phyloP scores from a whole-genome alignment of 345 rosid genomes.

The Hibiscus trionum region DNA sequence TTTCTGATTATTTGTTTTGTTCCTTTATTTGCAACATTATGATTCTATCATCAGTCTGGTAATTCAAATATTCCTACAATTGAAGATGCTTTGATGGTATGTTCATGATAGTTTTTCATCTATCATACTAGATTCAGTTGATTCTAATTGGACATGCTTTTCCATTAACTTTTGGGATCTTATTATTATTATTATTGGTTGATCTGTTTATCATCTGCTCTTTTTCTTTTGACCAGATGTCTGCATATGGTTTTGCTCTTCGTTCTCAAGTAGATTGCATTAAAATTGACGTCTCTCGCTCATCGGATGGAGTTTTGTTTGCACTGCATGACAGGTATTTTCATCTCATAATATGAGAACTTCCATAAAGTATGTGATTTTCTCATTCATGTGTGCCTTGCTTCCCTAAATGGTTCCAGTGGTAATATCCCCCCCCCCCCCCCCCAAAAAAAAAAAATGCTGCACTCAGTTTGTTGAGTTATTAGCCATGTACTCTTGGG shows the following conservation, averaged over 20 bases:
- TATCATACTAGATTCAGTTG: not conserved
- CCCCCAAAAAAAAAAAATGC: not conserved
- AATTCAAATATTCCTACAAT: constrained; percentile 49
- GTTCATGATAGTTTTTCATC: not conserved
- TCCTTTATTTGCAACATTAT: too few relatives aligned
- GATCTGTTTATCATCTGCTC: constrained; percentile 7
- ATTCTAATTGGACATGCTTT: not conserved
- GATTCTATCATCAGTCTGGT: not conserved
- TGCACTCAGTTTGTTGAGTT: not conserved
- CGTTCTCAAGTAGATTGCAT: constrained; percentile 78
- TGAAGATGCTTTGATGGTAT: constrained; percentile 78
- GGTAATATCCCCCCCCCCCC: not conserved
- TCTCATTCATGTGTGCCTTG: not conserved
- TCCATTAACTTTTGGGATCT: not conserved
- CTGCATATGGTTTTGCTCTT: constrained; percentile 64
- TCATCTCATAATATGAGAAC: constrained; percentile 4
- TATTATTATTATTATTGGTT: not conserved
- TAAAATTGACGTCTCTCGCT: constrained; percentile 91
- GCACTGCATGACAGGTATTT: constrained; percentile 86
- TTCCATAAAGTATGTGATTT: not conserved
- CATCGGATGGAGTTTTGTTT: constrained; percentile 77
- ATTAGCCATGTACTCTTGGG: not conserved
- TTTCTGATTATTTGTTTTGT: too few relatives aligned
- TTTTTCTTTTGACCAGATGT: constrained; percentile 39
- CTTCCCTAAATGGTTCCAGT: not conserved